Evolutionary conservation across 2,329 filamentous ascomycete genomes (phyloP).

Genomic region (Cercospora zeae-maydis): DNA sequence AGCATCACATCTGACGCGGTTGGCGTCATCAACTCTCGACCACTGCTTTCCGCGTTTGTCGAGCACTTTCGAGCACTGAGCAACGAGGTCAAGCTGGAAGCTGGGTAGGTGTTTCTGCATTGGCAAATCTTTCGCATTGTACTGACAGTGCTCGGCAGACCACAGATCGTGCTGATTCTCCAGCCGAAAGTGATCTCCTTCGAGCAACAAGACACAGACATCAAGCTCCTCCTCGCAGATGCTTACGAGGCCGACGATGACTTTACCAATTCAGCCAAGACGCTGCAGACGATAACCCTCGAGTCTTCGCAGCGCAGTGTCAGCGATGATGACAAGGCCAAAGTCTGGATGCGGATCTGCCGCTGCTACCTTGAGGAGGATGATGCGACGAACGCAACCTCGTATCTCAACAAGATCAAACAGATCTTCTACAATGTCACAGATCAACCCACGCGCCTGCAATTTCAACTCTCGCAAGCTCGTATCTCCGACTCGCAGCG

Average conservation of each 20-base stretch:
- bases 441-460: conserved; percentile 70
- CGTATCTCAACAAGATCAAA: conserved; percentile 91
- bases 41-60: conserved; percentile 66
- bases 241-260: conserved; percentile 82
- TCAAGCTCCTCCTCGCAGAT: conserved; percentile 77
- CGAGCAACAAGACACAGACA: conserved; percentile 75
- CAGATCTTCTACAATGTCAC: conserved; percentile 78
- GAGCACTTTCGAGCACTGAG: conserved; percentile 59
- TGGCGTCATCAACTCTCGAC: conserved; percentile 71
- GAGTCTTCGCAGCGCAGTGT: conserved; percentile 85
- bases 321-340: conserved; percentile 74
- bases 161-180: conserved; percentile 65
- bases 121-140: neutral
- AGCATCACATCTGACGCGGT: conserved; percentile 65
- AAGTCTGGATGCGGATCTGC: conserved; percentile 89
- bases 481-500: conserved; percentile 89
- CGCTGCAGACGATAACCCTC: conserved; percentile 78
- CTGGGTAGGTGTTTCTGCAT: conserved; percentile 43
- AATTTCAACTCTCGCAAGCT: conserved; percentile 88
- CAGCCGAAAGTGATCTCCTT: conserved; percentile 67
- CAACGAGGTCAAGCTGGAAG: conserved; percentile 66
- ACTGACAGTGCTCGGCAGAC: conserved; percentile 35
- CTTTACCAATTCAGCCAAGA: conserved; percentile 71
- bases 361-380: conserved; percentile 92
- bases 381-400: conserved; percentile 79